These are phyloP conservation scores for Clohesyomyces aquaticus DNA, from an alignment of 495 filamentous ascomycete species.

Conservation along the genomic window DNA sequence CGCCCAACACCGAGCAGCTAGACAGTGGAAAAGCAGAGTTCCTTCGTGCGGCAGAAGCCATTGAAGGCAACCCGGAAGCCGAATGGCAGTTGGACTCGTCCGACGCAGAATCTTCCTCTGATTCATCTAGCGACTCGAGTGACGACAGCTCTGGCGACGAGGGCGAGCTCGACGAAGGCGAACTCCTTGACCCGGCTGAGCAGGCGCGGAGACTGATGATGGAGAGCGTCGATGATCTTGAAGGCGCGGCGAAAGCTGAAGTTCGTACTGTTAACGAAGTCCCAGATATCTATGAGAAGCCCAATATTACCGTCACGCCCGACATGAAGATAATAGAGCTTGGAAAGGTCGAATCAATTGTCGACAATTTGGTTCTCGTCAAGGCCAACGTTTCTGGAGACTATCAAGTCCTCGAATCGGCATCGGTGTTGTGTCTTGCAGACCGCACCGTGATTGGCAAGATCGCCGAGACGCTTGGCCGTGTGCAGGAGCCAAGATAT, in stretches of 20 bases:
- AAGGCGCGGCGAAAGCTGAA: slow-evolving; percentile 54
- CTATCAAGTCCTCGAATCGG: slow-evolving; percentile 77
- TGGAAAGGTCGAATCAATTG: slow-evolving; percentile 70
- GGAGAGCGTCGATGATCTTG: slow-evolving; percentile 74
- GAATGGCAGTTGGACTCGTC: slow-evolving; percentile 71
- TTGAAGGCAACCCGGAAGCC: slow-evolving; percentile 65
- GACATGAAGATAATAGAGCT: slow-evolving; percentile 76
- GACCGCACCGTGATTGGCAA: slow-evolving; percentile 76
- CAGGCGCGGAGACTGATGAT: slow-evolving; percentile 81
- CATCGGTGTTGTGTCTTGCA: slow-evolving; percentile 80
- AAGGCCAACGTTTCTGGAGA: slow-evolving; percentile 78
- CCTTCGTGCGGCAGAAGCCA: slow-evolving; percentile 48
- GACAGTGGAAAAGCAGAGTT: slow-evolving; percentile 44
- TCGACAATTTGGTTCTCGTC: slow-evolving; percentile 77
- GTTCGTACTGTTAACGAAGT: slow-evolving; percentile 70
- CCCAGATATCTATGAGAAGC: slow-evolving; percentile 70
- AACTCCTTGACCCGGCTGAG: slow-evolving; percentile 74
- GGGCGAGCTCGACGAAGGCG: slow-evolving; percentile 63
- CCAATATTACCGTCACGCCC: slow-evolving; percentile 70
- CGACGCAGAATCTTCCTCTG: slow-evolving; percentile 50
- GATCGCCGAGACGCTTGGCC: slow-evolving; percentile 78
- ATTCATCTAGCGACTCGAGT: slow-evolving; percentile 50
- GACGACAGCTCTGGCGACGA: slow-evolving; percentile 56
- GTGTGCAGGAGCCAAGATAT: slow-evolving; percentile 82
- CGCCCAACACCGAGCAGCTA: background rate